Percentiles rank a stretch among this genome's conserved stretches.
phyloP scores from a whole-genome alignment of 2,329 filamentous ascomycete genomes.

The Diaporthe sp. region DNA sequence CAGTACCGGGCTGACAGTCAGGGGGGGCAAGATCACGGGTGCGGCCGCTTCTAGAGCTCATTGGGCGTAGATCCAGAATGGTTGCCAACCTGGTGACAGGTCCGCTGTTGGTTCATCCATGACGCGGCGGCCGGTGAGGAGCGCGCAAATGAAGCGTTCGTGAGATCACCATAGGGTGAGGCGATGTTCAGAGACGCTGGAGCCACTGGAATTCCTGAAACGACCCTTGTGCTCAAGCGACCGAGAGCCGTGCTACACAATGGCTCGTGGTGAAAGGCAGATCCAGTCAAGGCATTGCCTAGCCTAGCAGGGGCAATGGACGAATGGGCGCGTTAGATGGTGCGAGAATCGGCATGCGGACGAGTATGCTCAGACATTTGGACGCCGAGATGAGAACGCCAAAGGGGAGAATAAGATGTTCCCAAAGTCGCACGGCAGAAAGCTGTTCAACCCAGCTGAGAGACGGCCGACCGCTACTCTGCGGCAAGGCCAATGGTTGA shows the following conservation, averaged over 20 bases:
- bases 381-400: not conserved
- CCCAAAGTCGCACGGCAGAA: conserved; percentile 29
- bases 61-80: conserved; percentile 28
- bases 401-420: not conserved
- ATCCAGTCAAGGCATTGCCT: not conserved
- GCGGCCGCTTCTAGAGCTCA: conserved; percentile 11
- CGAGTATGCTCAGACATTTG: not conserved
- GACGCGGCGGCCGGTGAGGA: conserved; percentile 20
- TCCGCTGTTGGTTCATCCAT: conserved; percentile 1
- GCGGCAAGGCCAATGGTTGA: conserved; percentile 9
- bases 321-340: conserved; percentile 1
- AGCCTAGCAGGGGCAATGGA: conserved; percentile 11
- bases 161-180: conserved; percentile 28
- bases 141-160: conserved; percentile 21
- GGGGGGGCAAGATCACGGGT: conserved; percentile 23
- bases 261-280: not conserved
- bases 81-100: conserved; percentile 25
- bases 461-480: not conserved
- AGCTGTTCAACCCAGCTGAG: conserved; percentile 13
- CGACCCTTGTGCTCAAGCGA: conserved; percentile 21
- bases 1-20: conserved; percentile 14
- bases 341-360: not conserved
- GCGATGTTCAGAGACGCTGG: conserved; percentile 10
- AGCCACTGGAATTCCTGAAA: conserved; percentile 14
- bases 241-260: conserved; percentile 20